Percentiles rank a stretch among this genome's conserved stretches.
These are phyloP conservation scores for Fusarium torreyae DNA, from an alignment of 2,329 filamentous ascomycete species.

Conservation along the genomic window DNA sequence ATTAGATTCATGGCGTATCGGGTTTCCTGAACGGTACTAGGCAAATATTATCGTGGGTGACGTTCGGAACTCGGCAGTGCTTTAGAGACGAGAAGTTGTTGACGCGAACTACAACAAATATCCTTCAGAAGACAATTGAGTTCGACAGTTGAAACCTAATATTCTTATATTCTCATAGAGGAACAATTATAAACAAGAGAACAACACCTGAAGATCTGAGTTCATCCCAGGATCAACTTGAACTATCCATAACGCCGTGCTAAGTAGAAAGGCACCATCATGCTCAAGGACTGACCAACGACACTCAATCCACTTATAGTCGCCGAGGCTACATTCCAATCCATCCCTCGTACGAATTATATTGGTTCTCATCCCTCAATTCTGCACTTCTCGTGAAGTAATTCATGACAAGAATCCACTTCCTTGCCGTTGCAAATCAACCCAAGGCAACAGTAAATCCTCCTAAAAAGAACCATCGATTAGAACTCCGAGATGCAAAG, in stretches of 20 bases:
- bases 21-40: neutral
- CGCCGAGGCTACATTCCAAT: slow-evolving; percentile 2
- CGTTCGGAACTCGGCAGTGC: neutral
- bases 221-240: slow-evolving; percentile 9
- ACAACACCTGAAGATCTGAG: neutral
- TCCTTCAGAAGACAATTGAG: neutral
- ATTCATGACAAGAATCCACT: slow-evolving; percentile 10
- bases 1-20: too few relatives aligned
- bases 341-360: slow-evolving; percentile 3
- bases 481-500: slow-evolving; percentile 36
- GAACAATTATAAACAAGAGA: neutral
- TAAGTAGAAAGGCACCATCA: slow-evolving; percentile 25
- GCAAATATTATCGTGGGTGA: neutral
- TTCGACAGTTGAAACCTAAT: neutral
- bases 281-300: slow-evolving; percentile 15
- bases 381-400: neutral
- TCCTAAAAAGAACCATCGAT: slow-evolving; percentile 15
- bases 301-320: slow-evolving; percentile 7
- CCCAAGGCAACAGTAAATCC: slow-evolving; percentile 29
- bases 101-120: neutral
- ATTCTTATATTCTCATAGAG: neutral
- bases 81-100: neutral
- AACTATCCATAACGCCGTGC: slow-evolving; percentile 34
- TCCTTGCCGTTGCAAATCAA: slow-evolving; percentile 4
- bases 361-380: slow-evolving; percentile 1